Conservation (phyloP, 495 filamentous ascomycete species). For the Pseudoneurospora amorphoporcata region DNA sequence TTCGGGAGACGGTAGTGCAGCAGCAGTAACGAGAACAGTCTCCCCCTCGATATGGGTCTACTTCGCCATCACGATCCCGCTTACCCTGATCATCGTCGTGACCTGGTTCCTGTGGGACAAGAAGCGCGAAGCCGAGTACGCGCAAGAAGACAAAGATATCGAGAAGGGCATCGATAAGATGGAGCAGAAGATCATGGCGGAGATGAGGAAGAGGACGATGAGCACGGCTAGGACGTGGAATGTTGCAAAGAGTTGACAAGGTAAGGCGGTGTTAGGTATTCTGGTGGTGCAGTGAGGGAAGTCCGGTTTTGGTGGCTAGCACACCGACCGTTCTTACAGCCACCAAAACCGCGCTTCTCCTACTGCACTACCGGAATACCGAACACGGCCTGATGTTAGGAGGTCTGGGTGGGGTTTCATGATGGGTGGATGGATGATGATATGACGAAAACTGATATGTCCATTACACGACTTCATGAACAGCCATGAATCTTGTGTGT, state of each 20-base stretch:
- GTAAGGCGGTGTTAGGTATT: no score
- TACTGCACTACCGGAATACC: no score
- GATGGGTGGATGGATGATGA: no score
- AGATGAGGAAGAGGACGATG: slow-evolving; percentile 43
- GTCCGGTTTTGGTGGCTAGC: no score
- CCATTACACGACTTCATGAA: no score
- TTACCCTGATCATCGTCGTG: slow-evolving; percentile 36
- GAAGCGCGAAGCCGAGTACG: slow-evolving; percentile 33
- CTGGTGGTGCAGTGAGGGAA: no score
- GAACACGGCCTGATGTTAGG: no score
- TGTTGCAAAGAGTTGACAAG: background rate
- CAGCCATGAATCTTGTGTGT: no score
- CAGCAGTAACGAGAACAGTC: slow-evolving; percentile 12
- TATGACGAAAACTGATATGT: no score
- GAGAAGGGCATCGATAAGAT: slow-evolving; percentile 43
- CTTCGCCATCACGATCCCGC: slow-evolving; percentile 41
- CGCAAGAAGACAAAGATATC: slow-evolving; percentile 35
- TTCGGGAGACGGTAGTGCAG: background rate
- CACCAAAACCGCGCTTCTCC: no score
- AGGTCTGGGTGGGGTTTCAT: no score
- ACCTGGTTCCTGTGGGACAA: slow-evolving; percentile 39
- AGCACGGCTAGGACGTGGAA: slow-evolving; percentile 40
- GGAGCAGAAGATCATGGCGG: slow-evolving; percentile 42
- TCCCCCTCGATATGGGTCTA: slow-evolving; percentile 43
- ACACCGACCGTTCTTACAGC: no score